Percentiles rank a stretch among this genome's conserved stretches.
These are phyloP conservation scores for Stenogyne calaminthoides DNA, from an alignment of 305 asterid species.

Conservation along the genomic window DNA sequence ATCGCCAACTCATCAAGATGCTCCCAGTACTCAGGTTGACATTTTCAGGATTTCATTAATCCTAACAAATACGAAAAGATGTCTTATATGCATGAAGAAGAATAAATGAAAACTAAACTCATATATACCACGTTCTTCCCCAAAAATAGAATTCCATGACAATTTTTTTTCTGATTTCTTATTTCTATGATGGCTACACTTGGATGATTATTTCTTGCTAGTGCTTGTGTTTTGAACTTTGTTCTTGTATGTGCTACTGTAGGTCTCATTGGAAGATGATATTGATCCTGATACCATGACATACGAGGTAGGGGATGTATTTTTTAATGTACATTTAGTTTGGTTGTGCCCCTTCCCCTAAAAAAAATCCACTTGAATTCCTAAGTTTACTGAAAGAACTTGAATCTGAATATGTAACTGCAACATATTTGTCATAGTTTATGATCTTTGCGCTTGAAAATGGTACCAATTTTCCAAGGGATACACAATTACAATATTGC, in stretches of 20 bases:
- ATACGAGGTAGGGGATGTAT: conserved; percentile 57
- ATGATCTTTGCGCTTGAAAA: neutral
- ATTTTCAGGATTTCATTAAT: conserved; percentile 3
- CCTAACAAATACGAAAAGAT: neutral
- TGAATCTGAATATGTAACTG: neutral
- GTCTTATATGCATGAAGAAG: neutral
- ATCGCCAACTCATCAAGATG: conserved; percentile 48
- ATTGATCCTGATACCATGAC: conserved; percentile 88
- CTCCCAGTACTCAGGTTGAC: conserved; percentile 55
- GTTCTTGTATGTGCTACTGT: conserved; percentile 29
- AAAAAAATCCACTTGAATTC: neutral
- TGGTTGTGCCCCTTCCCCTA: neutral
- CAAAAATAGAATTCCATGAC: neutral
- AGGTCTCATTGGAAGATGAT: conserved; percentile 74
- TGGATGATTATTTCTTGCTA: too few species aligned
- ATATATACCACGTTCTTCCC: too few species aligned
- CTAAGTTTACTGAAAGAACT: neutral
- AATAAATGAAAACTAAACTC: neutral
- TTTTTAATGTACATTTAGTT: neutral
- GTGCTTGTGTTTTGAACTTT: too few species aligned
- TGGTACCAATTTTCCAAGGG: neutral
- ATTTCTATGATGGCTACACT: too few species aligned
- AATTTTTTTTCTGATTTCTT: neutral
- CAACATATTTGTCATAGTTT: neutral
- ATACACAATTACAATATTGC: neutral